Base-by-base conservation (phyloP, 2,329 filamentous ascomycete genomes). In the Colletotrichum acutatum region DNA sequence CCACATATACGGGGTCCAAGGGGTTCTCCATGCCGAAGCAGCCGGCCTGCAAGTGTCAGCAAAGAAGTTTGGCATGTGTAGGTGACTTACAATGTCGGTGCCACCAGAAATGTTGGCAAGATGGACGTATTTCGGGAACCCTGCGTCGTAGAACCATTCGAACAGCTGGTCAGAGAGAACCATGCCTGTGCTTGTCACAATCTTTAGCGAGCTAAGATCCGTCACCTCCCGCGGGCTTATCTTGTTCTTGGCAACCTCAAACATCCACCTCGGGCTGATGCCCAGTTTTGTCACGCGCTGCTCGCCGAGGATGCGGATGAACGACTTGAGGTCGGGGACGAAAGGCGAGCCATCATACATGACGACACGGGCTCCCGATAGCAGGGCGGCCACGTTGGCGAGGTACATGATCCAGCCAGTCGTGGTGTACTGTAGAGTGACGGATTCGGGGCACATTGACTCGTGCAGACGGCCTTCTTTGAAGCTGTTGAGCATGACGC, bases 371-470 rank as follows among this genome's bases (percentile, higher is more conserved):
- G 86, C 86, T 8, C 94, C 93, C 52, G 86, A 83, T 1, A 92
- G 77, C 8, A 96, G 84, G 4, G 86, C 84, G 24, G 86, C 85
- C 0, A 94, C 84, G 49, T 87, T 89, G 3, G 86, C 83, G 9
- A 95, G 84, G 79, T 96, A 97, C 94, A 97, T 97, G 82, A 97
- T 97, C 94, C 94, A 97, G 0, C 93, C 93, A 0, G 93, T 95
- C 0, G 91, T 93, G 1, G 91, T 90, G 78, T 88, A 90, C 79
- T 90, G 88, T 70, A 90, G 76, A 1, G 81, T 78, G 1, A 89
- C 84, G 56, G 82, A 83, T n/a, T 82, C 78, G 0, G 83, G 76
- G 0, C 75, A 78, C 4, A 82, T 69, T 32, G 84, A 82, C 60
- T 87, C 84, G 77, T 90, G 88, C 30, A 90, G 80, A 3, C 79